phyloP scores from a whole-genome alignment of 1,139 yeast species.

The Candida albicans region DNA sequence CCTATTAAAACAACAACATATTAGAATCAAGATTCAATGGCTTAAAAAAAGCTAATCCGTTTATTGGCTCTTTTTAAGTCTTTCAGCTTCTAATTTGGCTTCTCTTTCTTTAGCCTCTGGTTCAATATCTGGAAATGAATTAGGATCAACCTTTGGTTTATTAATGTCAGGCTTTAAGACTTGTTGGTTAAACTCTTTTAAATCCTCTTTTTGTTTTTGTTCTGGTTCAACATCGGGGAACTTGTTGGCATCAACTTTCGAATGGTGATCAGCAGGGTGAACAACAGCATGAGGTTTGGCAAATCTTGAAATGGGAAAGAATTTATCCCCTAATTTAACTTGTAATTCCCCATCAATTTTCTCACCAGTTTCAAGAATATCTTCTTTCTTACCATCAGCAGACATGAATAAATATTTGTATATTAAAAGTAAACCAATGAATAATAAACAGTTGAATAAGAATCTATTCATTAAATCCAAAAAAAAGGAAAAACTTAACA shows the following conservation, averaged over 20 bases:
- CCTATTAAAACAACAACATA: too few species aligned
- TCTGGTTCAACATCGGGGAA: slow-evolving; percentile 29
- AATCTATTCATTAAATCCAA: slow-evolving; percentile 12
- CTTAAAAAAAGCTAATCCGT: not conserved
- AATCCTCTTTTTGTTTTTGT: slow-evolving; percentile 26
- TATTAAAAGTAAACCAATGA: slow-evolving; percentile 9
- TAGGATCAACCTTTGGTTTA: slow-evolving; percentile 25
- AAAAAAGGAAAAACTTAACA: not conserved
- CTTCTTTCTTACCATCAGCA: not conserved
- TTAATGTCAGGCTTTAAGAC: slow-evolving; percentile 27
- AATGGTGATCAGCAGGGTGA: slow-evolving; percentile 24
- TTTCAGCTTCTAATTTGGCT: slow-evolving; percentile 16
- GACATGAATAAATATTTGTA: slow-evolving; percentile 7
- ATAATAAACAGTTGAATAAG: slow-evolving; percentile 11
- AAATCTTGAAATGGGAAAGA: slow-evolving; percentile 37
- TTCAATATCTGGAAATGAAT: slow-evolving; percentile 27
- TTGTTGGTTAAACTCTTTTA: slow-evolving; percentile 11
- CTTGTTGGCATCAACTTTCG: slow-evolving; percentile 12
- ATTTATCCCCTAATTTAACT: slow-evolving; percentile 37
- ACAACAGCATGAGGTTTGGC: slow-evolving; percentile 46
- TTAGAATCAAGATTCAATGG: too few species aligned
- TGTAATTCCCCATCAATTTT: slow-evolving; percentile 25
- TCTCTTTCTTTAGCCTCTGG: slow-evolving; percentile 32
- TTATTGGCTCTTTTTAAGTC: slow-evolving; percentile 6
- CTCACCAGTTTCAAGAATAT: slow-evolving; percentile 14